phyloP scores from a whole-genome alignment of 331 rosid species.

The Cydonia oblonga region DNA sequence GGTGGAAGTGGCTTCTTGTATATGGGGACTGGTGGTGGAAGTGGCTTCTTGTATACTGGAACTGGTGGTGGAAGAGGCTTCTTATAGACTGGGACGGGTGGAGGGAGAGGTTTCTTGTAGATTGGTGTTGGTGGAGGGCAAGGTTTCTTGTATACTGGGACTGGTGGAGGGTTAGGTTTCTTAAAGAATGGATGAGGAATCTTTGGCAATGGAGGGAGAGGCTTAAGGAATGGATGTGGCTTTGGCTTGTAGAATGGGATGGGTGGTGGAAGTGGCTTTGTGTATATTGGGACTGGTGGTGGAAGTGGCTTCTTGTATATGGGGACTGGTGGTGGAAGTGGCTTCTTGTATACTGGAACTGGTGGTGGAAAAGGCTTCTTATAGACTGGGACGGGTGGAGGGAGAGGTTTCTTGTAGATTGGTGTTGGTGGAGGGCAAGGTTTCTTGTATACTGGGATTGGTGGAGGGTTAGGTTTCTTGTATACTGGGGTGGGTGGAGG shows the following conservation, averaged over 20 bases:
- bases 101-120: no score
- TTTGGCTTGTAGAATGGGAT: conserved; percentile 8
- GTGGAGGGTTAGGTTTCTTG: background rate
- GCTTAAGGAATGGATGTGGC: conserved; percentile 11
- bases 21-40: no score
- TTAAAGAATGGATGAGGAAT: conserved; percentile 16
- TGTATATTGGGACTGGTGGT: background rate
- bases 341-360: conserved; percentile 4
- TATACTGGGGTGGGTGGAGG: background rate
- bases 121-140: no score
- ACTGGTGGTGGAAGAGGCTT: no score
- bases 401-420: background rate
- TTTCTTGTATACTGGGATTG: background rate
- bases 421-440: background rate
- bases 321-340: conserved; percentile 19
- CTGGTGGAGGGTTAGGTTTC: background rate
- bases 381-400: background rate
- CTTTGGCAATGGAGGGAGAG: background rate
- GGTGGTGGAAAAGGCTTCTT: conserved; percentile 16
- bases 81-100: no score
- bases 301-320: conserved; percentile 10
- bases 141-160: no score
- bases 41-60: no score
- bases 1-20: no score
- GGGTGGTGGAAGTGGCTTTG: conserved; percentile 3